These are phyloP conservation scores for Staphylotrichum longicolle DNA, from an alignment of 495 filamentous ascomycete genomes.

Conservation along the genomic window DNA sequence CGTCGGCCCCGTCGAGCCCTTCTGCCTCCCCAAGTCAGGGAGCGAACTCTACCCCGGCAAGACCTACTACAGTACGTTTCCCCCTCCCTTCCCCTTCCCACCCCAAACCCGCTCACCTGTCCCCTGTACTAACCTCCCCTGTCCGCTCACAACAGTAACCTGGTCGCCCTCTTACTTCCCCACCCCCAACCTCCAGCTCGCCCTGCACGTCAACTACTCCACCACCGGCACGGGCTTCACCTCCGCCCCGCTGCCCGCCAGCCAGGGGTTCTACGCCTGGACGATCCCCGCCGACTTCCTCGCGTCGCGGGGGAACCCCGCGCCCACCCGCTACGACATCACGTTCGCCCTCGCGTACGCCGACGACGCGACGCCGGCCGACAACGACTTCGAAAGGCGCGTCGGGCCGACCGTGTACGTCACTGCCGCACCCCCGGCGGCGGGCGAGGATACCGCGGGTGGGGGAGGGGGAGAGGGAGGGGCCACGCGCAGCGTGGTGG, in stretches of 20 bases:
- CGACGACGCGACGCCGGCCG: conserved; percentile 7
- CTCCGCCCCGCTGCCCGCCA: conserved; percentile 20
- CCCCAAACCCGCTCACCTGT: neutral
- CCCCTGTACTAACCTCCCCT: too few species aligned
- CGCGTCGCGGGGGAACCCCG: neutral
- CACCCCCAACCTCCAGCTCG: conserved; percentile 15
- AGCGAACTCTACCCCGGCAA: conserved; percentile 22
- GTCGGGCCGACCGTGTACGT: conserved; percentile 25
- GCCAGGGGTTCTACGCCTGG: conserved; percentile 30
- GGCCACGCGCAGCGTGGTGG: conserved; percentile 12
- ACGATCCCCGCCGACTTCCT: conserved; percentile 26
- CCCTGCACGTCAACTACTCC: conserved; percentile 17
- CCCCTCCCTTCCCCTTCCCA: neutral
- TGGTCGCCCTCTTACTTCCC: conserved; percentile 30
- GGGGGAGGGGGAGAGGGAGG: neutral
- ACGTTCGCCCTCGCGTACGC: conserved; percentile 22
- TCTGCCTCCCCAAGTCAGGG: conserved; percentile 32
- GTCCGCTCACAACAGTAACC: conserved; percentile 26
- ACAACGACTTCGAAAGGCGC: conserved; percentile 4
- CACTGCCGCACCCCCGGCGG: neutral
- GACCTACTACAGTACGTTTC: conserved; percentile 33
- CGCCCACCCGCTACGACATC: conserved; percentile 9
- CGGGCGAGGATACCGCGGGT: neutral
- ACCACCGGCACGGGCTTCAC: neutral
- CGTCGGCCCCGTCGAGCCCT: conserved; percentile 19